Percentiles rank a stretch among this genome's conserved stretches.
phyloP scores from a whole-genome alignment of 495 filamentous ascomycete species.

The Aspergillus ellipticus region DNA sequence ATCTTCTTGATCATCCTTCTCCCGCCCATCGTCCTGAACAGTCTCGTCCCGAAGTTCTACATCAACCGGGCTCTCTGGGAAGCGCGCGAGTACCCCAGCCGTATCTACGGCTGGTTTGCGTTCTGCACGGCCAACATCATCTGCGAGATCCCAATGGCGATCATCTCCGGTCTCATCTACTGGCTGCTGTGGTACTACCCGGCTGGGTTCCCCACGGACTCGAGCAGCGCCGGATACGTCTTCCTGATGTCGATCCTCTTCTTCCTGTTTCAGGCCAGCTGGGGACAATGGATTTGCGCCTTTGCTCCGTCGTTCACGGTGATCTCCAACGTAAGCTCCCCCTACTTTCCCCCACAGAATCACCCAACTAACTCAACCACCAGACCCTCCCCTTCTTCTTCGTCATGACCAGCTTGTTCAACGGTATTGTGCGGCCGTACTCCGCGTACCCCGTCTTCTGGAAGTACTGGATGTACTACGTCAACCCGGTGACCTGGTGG shows the following conservation, averaged over 20 bases:
- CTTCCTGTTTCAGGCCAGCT: slow-evolving; percentile 71
- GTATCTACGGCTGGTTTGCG: slow-evolving; percentile 80
- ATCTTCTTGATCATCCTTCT: slow-evolving; percentile 71
- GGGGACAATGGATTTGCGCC: slow-evolving; percentile 83
- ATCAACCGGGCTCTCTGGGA: slow-evolving; percentile 72
- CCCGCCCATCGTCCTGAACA: slow-evolving; percentile 69
- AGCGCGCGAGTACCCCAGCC: slow-evolving; percentile 67
- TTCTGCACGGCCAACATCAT: slow-evolving; percentile 75
- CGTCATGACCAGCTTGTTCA: slow-evolving; percentile 71
- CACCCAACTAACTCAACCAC: slow-evolving; percentile 6
- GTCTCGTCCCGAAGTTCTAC: slow-evolving; percentile 82
- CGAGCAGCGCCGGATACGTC: slow-evolving; percentile 67
- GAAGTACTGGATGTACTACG: slow-evolving; percentile 76
- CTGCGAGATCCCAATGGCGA: slow-evolving; percentile 69
- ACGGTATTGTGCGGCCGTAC: slow-evolving; percentile 68
- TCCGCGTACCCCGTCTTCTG: slow-evolving; percentile 63
- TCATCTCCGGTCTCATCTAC: slow-evolving; percentile 63
- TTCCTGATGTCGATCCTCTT: slow-evolving; percentile 83
- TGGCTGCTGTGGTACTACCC: slow-evolving; percentile 79
- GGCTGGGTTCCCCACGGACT: slow-evolving; percentile 63
- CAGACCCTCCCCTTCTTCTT: slow-evolving; percentile 69
- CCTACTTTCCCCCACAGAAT: slow-evolving; percentile 54
- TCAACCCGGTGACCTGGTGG: slow-evolving; percentile 69
- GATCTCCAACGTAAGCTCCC: slow-evolving; percentile 63
- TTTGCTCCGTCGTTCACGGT: slow-evolving; percentile 78